A percentile compares a stretch with the other conserved stretches of the same genome.
These are phyloP conservation scores for Colletotrichum sp. DNA, from an alignment of 2,329 filamentous ascomycete genomes.

Conservation along the genomic window DNA sequence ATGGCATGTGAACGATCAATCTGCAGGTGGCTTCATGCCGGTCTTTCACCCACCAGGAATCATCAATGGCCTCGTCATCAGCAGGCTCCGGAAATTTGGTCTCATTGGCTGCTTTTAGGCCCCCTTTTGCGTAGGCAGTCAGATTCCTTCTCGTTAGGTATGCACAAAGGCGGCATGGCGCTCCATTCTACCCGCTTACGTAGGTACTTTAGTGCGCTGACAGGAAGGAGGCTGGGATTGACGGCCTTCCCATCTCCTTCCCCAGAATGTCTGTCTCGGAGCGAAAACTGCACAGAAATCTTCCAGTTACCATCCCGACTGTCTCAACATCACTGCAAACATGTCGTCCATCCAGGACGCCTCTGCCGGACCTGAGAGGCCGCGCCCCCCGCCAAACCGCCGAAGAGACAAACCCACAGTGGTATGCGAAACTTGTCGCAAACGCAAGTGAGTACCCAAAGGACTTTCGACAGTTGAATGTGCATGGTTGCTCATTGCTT, in stretches of 20 bases:
- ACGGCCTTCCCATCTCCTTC: background rate
- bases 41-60: background rate
- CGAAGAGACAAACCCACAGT: conserved; percentile 37
- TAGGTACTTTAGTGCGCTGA: background rate
- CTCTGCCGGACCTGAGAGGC: background rate
- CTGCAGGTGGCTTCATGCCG: background rate
- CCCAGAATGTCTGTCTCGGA: background rate
- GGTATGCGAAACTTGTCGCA: conserved; percentile 37
- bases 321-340: background rate
- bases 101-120: background rate
- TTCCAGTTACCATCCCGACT: background rate
- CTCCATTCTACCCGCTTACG: background rate
- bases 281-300: background rate
- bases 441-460: conserved; percentile 32
- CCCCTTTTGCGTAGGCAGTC: background rate
- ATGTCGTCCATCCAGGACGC: background rate
- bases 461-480: background rate
- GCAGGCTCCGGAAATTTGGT: background rate
- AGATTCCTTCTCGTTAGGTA: background rate
- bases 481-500: background rate
- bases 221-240: background rate
- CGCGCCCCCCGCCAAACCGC: conserved; percentile 23
- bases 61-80: background rate
- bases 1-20: background rate
- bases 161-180: background rate